phyloP scores from a whole-genome alignment of 805 yeast species.

The Lachancea cidri region DNA sequence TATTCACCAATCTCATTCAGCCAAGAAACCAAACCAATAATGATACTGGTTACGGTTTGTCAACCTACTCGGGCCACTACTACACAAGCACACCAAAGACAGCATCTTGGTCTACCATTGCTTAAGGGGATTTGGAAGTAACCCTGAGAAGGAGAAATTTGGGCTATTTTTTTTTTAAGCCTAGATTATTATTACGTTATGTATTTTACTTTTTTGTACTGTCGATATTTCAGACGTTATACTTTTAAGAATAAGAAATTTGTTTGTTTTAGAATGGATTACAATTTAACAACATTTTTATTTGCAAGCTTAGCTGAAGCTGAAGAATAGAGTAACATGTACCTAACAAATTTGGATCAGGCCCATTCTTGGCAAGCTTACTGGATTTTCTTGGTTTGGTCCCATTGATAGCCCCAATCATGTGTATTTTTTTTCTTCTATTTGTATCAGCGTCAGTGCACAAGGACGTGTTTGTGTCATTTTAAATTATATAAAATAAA shows the following conservation, averaged over 20 bases:
- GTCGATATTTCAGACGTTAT: not conserved
- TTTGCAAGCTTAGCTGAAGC: no score
- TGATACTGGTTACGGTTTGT: slow-evolving; percentile 61
- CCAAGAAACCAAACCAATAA: slow-evolving; percentile 78
- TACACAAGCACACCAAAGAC: slow-evolving; percentile 49
- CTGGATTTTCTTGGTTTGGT: no score
- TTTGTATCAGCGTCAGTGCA: not conserved
- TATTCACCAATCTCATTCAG: slow-evolving; percentile 71
- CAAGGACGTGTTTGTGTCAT: not conserved
- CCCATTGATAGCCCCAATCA: no score
- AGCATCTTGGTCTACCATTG: slow-evolving; percentile 54
- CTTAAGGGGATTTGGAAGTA: no score
- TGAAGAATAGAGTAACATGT: no score
- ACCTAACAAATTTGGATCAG: no score
- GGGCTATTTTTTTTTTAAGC: no score
- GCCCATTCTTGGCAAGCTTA: no score
- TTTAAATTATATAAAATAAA: no score
- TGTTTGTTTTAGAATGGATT: not conserved
- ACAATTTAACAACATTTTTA: not conserved
- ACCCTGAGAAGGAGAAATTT: no score
- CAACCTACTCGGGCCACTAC: slow-evolving; percentile 32
- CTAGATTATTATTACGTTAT: not conserved
- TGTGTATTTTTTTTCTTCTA: no score
- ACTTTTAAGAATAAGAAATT: not conserved
- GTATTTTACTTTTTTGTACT: not conserved